Base-by-base conservation (phyloP, 805 yeast genomes). In the Candida anglica region DNA sequence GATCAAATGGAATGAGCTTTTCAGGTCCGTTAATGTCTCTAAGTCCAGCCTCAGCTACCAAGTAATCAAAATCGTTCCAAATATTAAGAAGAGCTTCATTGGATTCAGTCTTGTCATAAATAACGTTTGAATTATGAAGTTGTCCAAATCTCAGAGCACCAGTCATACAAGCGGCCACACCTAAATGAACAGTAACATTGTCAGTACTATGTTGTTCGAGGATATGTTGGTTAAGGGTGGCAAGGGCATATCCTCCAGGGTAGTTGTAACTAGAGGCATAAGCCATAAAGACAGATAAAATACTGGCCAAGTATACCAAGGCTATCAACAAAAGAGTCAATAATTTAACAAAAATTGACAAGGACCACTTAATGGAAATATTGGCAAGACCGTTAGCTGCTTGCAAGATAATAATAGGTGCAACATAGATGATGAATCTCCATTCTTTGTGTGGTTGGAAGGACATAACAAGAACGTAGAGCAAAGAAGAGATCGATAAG, bases 361-460 rank as follows among this genome's bases (percentile, higher is more conserved):
- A 20, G 5, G 45, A 27, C 41, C 50, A 42, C 19, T 47, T 51
- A 19, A 32, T 31, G 34, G 49, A 33, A 24, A 61, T 44, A 27
- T 39, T 41, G 1, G 72, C 56, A 11, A 81, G 70, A 5, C 85
- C 86, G 28, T 72, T 63, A 2, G 93, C 79, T 5, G 84, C 88
- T 20, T 74, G 51, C 14, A 82, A 46, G 0, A 82, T 76, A 38
- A 86, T 54, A 0, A 81, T 66, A 1, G 97, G 96, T 3, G 83
- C 61, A 0, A 79, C 63, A 55, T 89, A 91, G 13, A 82, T 65
- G 26, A 91, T 77, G 50, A 91, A 91, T 46, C 97, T 73, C 95
- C 95, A 86, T 63, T 91, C 98, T 53, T 91, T 91, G 48, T 91
- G 97, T 3, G 93, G 88, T 56, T 85, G 93, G 33, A 81, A 54